Conservation (phyloP, 805 yeast genomes). For the Zygotorulaspora florentina region DNA sequence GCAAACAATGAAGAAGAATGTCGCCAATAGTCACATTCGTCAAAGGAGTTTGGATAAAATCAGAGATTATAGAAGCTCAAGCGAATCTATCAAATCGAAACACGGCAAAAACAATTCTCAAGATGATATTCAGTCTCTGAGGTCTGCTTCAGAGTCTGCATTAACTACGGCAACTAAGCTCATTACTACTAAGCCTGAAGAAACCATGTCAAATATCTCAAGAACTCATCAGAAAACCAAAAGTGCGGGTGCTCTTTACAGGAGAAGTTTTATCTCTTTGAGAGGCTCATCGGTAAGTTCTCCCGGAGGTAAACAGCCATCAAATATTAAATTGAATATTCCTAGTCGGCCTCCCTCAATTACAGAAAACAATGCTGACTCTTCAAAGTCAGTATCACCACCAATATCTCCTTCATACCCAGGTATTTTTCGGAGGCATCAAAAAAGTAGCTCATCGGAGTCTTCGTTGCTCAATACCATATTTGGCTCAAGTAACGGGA, state of each 20-base stretch:
- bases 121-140: slow-evolving; percentile 14
- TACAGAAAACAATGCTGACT: slow-evolving; percentile 14
- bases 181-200: slow-evolving; percentile 3
- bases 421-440: slow-evolving; percentile 59
- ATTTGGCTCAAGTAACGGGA: slow-evolving; percentile 32
- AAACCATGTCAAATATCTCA: slow-evolving; percentile 6
- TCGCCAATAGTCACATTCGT: slow-evolving; percentile 26
- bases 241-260: slow-evolving; percentile 33
- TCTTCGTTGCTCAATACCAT: slow-evolving; percentile 41
- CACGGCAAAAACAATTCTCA: slow-evolving; percentile 7
- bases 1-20: slow-evolving; percentile 40
- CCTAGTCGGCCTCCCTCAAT: slow-evolving; percentile 28
- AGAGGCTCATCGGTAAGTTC: slow-evolving; percentile 21
- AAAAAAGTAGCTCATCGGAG: slow-evolving; percentile 59
- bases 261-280: slow-evolving; percentile 35
- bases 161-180: slow-evolving; percentile 9
- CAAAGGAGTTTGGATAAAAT: slow-evolving; percentile 22
- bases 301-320: slow-evolving; percentile 11
- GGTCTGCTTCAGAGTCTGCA: slow-evolving; percentile 33
- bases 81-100: slow-evolving; percentile 26
- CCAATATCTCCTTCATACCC: slow-evolving; percentile 32
- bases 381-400: slow-evolving; percentile 20
- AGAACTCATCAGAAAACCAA: slow-evolving; percentile 28
- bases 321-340: slow-evolving; percentile 27
- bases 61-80: slow-evolving; percentile 26